phyloP scores from a whole-genome alignment of 306 rosid species.

The Morella rubra region DNA sequence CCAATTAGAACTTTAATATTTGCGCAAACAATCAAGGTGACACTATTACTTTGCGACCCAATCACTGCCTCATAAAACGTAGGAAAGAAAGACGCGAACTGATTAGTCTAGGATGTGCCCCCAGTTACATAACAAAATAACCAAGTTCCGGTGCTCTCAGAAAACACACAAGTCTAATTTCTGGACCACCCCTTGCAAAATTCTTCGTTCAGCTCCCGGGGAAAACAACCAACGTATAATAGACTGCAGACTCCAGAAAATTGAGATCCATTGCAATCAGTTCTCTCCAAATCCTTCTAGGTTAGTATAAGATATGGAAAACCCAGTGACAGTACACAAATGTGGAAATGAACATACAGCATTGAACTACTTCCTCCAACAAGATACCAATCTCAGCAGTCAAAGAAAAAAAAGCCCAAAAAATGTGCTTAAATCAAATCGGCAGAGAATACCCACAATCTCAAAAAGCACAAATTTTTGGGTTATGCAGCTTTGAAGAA shows the following conservation, averaged over 20 bases:
- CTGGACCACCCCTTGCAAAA: neutral
- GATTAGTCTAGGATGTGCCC: slow-evolving; percentile 1
- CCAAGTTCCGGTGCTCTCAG: neutral
- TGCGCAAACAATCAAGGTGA: neutral
- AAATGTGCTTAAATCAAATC: neutral
- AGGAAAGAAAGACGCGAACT: neutral
- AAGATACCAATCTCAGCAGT: neutral
- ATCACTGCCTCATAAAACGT: neutral
- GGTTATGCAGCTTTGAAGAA: neutral
- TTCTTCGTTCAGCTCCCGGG: neutral
- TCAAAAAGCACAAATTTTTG: neutral
- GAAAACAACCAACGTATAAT: neutral
- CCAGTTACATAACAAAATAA: neutral
- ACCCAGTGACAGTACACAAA: no score
- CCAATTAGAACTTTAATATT: neutral
- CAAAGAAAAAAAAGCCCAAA: neutral
- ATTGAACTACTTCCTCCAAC: neutral
- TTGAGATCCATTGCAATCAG: neutral
- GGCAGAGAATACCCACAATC: neutral
- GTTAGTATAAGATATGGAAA: neutral
- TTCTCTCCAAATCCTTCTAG: neutral
- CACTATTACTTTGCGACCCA: neutral
- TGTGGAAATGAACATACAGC: no score
- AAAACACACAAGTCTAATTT: neutral
- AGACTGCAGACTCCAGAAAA: neutral